Conservation (phyloP, 257 asterid species). For the Penstemon eatonii region DNA sequence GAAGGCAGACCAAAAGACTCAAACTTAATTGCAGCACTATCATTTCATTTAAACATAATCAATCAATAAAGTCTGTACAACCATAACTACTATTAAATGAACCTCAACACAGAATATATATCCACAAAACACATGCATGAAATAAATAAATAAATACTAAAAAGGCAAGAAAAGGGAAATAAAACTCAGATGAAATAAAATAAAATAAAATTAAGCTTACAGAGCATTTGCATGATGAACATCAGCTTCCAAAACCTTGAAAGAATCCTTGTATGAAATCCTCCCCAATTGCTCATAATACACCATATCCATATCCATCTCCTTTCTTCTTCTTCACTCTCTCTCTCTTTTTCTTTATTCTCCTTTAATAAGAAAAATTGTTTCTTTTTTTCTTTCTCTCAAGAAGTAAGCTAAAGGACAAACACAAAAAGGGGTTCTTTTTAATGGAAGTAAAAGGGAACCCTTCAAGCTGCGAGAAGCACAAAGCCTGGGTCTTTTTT, state of each 20-base stretch:
- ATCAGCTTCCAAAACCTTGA: constrained; percentile 78
- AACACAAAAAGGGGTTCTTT: constrained; percentile 27
- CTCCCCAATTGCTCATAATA: constrained; percentile 67
- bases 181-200: constrained; percentile 19
- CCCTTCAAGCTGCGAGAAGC: constrained; percentile 39
- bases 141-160: not conserved
- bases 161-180: not conserved
- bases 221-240: constrained; percentile 77
- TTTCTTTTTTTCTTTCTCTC: constrained; percentile 17
- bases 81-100: not conserved
- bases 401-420: constrained; percentile 22
- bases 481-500: constrained; percentile 35
- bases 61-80: constrained; percentile 24
- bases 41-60: constrained; percentile 20
- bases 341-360: constrained; percentile 12
- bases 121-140: constrained; percentile 21
- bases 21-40: constrained; percentile 10
- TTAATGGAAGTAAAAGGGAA: constrained; percentile 21
- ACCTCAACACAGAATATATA: not conserved
- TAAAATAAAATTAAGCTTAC: constrained; percentile 44
- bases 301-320: constrained; percentile 57
- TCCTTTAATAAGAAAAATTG: constrained; percentile 26
- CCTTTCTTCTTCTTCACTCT: not conserved
- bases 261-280: constrained; percentile 63
- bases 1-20: not conserved